phyloP scores from a whole-genome alignment of 2,329 filamentous ascomycete genomes.

The Xylaria sp. region DNA sequence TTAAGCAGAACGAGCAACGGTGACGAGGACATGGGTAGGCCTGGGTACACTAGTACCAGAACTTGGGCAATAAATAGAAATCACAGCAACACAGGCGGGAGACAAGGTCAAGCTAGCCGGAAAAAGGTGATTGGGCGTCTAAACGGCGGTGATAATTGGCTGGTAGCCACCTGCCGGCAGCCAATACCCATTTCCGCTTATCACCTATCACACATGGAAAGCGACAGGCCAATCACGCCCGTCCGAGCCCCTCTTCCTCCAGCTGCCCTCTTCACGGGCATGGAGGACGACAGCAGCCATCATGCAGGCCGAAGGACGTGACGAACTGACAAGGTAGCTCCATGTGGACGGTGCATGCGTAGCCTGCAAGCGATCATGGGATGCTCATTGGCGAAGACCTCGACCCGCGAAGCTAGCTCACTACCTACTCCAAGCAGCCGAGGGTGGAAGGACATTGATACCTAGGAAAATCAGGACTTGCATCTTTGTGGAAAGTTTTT shows the following conservation, averaged over 20 bases:
- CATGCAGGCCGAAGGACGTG: constrained; percentile 8
- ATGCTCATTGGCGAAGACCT: constrained; percentile 23
- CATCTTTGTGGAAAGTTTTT: too few relatives aligned
- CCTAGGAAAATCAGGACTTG: too few relatives aligned
- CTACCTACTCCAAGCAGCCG: too few relatives aligned
- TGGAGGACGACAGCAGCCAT: constrained; percentile 11
- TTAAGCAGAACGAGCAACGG: constrained; percentile 40
- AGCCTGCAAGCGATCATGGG: constrained; percentile 30
- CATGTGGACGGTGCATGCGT: constrained; percentile 21
- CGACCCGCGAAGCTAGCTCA: constrained; percentile 26
- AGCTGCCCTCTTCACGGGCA: constrained; percentile 6
- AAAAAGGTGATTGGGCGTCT: constrained; percentile 44
- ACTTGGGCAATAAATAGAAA: constrained; percentile 30
- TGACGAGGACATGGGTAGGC: constrained; percentile 16
- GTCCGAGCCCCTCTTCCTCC: constrained; percentile 9
- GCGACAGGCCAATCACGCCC: constrained; percentile 24
- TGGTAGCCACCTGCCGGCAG: constrained; percentile 33
- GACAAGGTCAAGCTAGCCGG: constrained; percentile 36
- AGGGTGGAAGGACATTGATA: too few relatives aligned
- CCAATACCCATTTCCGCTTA: constrained; percentile 37
- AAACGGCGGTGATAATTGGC: constrained; percentile 40
- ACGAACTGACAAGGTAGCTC: constrained; percentile 23
- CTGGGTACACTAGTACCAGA: constrained; percentile 26
- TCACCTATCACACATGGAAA: constrained; percentile 39
- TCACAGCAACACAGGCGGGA: constrained; percentile 19